Evolutionary conservation across 768 basidiomycete species (phyloP).

Genomic region (Pisolithus sp.): DNA sequence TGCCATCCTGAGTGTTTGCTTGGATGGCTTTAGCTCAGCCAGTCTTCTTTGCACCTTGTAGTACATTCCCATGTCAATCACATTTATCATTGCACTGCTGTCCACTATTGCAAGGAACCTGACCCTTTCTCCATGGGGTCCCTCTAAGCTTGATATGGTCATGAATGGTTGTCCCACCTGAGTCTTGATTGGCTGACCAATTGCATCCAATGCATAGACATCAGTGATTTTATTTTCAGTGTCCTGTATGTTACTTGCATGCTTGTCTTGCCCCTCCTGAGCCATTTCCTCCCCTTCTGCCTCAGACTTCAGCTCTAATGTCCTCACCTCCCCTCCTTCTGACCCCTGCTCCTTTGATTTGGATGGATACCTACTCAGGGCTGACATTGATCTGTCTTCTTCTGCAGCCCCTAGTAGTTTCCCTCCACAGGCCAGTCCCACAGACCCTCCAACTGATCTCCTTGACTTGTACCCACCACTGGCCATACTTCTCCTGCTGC

Average conservation of each 20-base stretch:
- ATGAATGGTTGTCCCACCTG: conserved; percentile 1
- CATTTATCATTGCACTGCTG: conserved; percentile 13
- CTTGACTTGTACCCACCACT: too few species aligned
- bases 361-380: too few species aligned
- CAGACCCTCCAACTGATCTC: too few species aligned
- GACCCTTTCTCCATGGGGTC: conserved; percentile 11
- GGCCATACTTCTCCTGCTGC: background rate
- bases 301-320: background rate
- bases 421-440: too few species aligned
- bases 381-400: too few species aligned
- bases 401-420: too few species aligned
- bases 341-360: too few species aligned
- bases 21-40: background rate
- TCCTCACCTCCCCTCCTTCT: conserved; percentile 5
- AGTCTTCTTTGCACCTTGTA: background rate
- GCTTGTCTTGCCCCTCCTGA: background rate
- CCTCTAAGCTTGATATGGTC: background rate
- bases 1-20: background rate
- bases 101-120: conserved; percentile 7
- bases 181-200: background rate
- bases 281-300: conserved; percentile 1
- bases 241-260: background rate
- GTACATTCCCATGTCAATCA: conserved; percentile 6
- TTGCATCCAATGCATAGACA: background rate
- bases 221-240: too few species aligned